Base-by-base conservation (phyloP, 1,284 basidiomycete genomes). In the Malassezia caprae region DNA sequence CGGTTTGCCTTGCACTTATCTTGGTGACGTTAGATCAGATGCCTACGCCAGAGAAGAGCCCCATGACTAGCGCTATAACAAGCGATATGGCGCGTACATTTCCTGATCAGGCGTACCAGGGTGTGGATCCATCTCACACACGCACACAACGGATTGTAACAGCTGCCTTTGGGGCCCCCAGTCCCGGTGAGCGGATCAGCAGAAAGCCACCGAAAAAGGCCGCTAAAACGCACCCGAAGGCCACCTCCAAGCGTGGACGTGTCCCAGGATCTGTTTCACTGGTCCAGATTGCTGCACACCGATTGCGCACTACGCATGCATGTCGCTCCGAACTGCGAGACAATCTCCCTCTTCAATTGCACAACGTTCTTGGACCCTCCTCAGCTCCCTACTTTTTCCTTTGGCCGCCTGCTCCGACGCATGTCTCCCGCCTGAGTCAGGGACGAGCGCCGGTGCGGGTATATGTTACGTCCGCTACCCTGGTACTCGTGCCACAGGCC, bases 401-500 rank as follows among this genome's bases (percentile, higher is more conserved):
- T 17, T 62, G 60, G 60, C 60, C 60, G 2, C 59, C 59, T n/a
- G 28, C 48, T 0, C 58, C 58, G 8, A 19, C 49, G 12, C 48
- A 55, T 19, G 17, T 54, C 11, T 58, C 58, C 0, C 49, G 60
- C 4, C 41, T 53, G 3, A 48, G 45, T 21, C 48, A 52, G 13
- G 15, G 12, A 10, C 58, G 60, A 12, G 21, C 32, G 19, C 54
- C 60, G 3, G 26, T 57, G 2, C 51, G 53, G 11, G 43, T 63
- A 1, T 63, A 53, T 30, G 35, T 63, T 15, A 47, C 53, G 4
- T 27, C 42, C 3, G 60, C 61, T 3, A 63, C 60, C 10, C 32
- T 63, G 4, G 56, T 62, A 13, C 26, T 63, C 6, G 60, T 62
- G n/a, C 61, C 61, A 4, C 37, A n/a, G 8, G 56, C 60, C 17